Evolutionary conservation across 768 basidiomycete genomes (phyloP).

Genomic region (Lentinula sp.): DNA sequence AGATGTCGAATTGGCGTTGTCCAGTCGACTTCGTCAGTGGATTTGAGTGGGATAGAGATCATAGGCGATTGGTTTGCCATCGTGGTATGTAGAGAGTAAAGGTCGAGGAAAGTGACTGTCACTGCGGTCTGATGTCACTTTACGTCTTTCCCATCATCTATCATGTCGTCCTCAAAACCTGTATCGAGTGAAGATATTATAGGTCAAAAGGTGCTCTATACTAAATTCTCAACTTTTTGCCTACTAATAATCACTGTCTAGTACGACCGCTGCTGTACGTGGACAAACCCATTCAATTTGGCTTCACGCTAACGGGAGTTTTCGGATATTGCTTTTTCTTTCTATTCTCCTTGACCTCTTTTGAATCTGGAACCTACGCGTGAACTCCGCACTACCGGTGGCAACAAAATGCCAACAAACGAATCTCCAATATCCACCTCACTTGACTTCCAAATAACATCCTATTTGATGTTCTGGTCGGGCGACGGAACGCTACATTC

Average conservation of each 20-base stretch:
- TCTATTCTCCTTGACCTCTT: not conserved
- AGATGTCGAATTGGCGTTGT: conserved; percentile 78
- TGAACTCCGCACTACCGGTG: not conserved
- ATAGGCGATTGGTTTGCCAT: conserved; percentile 84
- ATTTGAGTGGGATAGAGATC: conserved; percentile 89
- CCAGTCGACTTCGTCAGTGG: conserved; percentile 97
- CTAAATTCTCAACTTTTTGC: not conserved
- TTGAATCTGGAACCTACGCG: not conserved
- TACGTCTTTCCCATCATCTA: conserved; percentile 4
- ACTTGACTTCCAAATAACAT: no score
- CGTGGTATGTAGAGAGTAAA: not conserved
- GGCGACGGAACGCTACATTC: no score
- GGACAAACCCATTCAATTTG: conserved; percentile 13
- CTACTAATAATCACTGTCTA: conserved; percentile 18
- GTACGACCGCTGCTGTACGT: conserved; percentile 87
- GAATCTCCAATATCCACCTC: not conserved
- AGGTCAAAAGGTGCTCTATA: conserved; percentile 70
- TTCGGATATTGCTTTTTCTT: not conserved
- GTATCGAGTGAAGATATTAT: conserved; percentile 86
- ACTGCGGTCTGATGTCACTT: conserved; percentile 3
- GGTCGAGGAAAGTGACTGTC: not conserved
- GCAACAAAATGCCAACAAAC: no score
- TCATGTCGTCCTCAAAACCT: conserved; percentile 55
- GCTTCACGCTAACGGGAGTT: conserved; percentile 13
- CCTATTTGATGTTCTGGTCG: no score